A percentile compares a stretch with the other conserved stretches of the same genome.
Evolutionary conservation across 306 rosid species (phyloP).

Genomic region (Prunus fruticosa): DNA sequence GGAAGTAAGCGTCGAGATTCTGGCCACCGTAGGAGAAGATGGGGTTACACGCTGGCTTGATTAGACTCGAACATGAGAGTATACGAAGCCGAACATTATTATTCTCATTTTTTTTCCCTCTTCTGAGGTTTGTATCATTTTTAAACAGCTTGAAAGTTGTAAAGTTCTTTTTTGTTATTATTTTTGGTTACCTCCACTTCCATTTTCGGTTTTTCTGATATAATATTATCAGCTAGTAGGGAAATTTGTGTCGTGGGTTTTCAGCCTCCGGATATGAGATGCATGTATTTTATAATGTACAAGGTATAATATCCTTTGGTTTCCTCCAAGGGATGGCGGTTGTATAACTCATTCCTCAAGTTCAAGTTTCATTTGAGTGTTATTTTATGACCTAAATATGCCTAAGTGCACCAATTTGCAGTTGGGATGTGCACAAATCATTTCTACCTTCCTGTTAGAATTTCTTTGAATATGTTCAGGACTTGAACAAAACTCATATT

Average conservation of each 20-base stretch:
- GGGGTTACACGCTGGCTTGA: constrained; percentile 97
- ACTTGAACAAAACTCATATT: no score
- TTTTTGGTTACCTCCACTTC: neutral
- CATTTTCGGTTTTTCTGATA: neutral
- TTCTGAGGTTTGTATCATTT: constrained; percentile 39
- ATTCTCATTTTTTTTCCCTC: neutral
- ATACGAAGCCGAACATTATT: constrained; percentile 6
- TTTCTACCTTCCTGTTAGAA: no score
- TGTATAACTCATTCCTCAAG: neutral
- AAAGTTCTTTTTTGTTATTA: constrained; percentile 17
- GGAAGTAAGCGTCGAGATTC: constrained; percentile 76
- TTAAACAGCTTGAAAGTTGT: constrained; percentile 40
- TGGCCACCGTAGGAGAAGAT: constrained; percentile 77
- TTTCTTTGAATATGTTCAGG: no score
- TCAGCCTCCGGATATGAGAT: constrained; percentile 23
- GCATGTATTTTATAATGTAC: constrained; percentile 22
- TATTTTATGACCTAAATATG: neutral
- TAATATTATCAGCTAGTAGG: constrained; percentile 5
- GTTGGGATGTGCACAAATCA: no score
- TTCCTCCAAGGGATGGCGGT: constrained; percentile 11
- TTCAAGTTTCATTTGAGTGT: neutral
- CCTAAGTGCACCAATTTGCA: no score
- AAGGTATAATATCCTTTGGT: constrained; percentile 25
- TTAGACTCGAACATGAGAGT: constrained; percentile 26
- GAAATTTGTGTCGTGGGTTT: constrained; percentile 11